Evolutionary conservation across 495 filamentous ascomycete species (phyloP), one percentile per base, ranked within the genome.

Genomic region (Lasiosphaeria hispida): DNA sequence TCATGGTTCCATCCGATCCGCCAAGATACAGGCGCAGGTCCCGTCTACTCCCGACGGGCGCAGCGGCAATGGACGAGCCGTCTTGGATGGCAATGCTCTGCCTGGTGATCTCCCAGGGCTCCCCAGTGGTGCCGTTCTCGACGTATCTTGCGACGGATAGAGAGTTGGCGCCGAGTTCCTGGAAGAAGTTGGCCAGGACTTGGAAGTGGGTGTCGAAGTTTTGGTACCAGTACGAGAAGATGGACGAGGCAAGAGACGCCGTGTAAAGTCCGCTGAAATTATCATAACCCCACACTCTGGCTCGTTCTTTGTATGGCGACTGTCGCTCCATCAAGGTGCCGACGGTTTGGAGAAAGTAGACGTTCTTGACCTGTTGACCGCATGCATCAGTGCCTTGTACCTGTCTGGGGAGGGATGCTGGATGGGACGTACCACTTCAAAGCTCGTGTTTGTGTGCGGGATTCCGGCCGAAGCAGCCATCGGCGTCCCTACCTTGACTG

Each of bases 201-300:
- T 58, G 55, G 33, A 38, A 8, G 35, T 18, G 40, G 0, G 39
- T 23, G 11, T 30, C 13, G 7, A 53, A 38, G 36, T 51, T 41
- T 14, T 55, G 60, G 13, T 59, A 62, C 60, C 60, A 62, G 37
- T 54, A 59, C 11, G 55, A 58, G 30, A 55, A 48, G 5, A 62
- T 10, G 2, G 60, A 59, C 6, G 60, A 62, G 2, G 34, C 36
- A 11, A 13, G 34, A 7, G 60, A 58, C 7, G 55, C 30, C 6
- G 44, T 53, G 39, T 62, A 57, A 9, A 47, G 39, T 6, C 59
- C 53, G 39, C 37, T 53, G 42, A 54, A 52, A 33, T 60, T 55
- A 10, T 60, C 51, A n/a, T 60, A 49, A 7, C 57, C 57, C 55
- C 48, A 56, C 0, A 48, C 18, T 7, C 36, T 36, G n/a, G 13